phyloP scores from a whole-genome alignment of 1,284 basidiomycete genomes.

The Malassezia pachydermatis region DNA sequence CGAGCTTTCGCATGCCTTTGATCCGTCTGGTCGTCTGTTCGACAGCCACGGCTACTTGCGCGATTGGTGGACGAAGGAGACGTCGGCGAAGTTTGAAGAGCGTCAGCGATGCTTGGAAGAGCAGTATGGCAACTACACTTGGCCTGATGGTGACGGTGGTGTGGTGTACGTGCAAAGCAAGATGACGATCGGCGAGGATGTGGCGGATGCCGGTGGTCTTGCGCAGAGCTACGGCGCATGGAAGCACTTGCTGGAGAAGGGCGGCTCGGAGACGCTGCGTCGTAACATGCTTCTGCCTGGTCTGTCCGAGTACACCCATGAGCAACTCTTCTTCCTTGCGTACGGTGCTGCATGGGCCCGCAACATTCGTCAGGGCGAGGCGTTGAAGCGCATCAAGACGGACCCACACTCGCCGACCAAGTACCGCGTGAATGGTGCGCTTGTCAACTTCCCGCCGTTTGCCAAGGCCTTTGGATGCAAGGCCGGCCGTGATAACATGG shows the following conservation, averaged over 20 bases:
- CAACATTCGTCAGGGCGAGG: slow-evolving; percentile 33
- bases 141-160: slow-evolving; percentile 73
- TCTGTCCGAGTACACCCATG: slow-evolving; percentile 36
- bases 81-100: slow-evolving; percentile 69
- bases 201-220: slow-evolving; percentile 54
- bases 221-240: slow-evolving; percentile 48
- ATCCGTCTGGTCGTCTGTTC: slow-evolving; percentile 69
- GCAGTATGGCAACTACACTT: slow-evolving; percentile 74
- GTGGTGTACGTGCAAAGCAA: slow-evolving; percentile 72
- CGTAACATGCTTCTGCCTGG: slow-evolving; percentile 46
- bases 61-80: slow-evolving; percentile 68
- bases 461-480: slow-evolving; percentile 39
- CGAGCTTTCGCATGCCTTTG: slow-evolving; percentile 68
- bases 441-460: slow-evolving; percentile 37
- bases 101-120: slow-evolving; percentile 76
- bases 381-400: slow-evolving; percentile 34
- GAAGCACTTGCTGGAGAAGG: slow-evolving; percentile 31
- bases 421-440: slow-evolving; percentile 36
- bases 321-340: slow-evolving; percentile 49
- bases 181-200: slow-evolving; percentile 58
- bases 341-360: slow-evolving; percentile 38
- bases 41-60: slow-evolving; percentile 54
- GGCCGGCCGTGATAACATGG: slow-evolving; percentile 35
- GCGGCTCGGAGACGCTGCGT: slow-evolving; percentile 27
- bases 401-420: slow-evolving; percentile 45